Conservation (phyloP, 345 rosid species). For the Dovyalis caffra region DNA sequence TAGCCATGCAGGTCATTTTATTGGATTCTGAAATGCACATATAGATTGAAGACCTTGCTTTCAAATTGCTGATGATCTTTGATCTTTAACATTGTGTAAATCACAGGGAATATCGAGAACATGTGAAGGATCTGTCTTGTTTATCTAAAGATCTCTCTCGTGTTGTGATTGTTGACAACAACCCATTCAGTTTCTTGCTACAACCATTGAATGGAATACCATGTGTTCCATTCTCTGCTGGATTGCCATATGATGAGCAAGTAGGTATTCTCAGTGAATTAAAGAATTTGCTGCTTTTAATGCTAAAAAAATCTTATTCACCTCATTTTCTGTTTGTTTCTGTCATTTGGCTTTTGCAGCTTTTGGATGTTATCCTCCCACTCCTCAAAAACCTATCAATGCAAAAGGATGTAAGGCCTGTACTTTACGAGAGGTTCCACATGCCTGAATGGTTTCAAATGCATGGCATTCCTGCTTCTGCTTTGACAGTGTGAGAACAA, state of each 20-base stretch:
- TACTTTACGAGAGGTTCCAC: conserved; percentile 20
- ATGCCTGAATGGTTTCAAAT: conserved; percentile 27
- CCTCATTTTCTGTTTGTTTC: not conserved
- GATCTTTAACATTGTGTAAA: not conserved
- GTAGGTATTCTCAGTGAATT: conserved; percentile 26
- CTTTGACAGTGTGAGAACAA: not conserved
- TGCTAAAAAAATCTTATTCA: not conserved
- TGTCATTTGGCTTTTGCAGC: conserved; percentile 8
- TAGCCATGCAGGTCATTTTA: too few species aligned
- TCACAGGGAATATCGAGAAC: conserved; percentile 75
- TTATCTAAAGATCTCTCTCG: conserved; percentile 34
- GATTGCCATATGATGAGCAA: conserved; percentile 77
- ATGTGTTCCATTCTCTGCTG: conserved; percentile 66
- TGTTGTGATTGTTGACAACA: conserved; percentile 88
- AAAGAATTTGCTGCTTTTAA: not conserved
- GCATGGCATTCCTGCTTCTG: conserved; percentile 4
- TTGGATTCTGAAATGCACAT: not conserved
- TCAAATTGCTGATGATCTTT: not conserved
- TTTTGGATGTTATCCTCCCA: conserved; percentile 19
- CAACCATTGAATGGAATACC: conserved; percentile 48
- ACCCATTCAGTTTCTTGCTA: conserved; percentile 92
- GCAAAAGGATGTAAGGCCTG: conserved; percentile 17
- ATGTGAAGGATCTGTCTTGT: conserved; percentile 79
- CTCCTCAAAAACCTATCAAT: conserved; percentile 17
- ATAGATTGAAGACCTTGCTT: not conserved